A percentile compares a stretch with the other conserved stretches of the same genome.
phyloP scores from a whole-genome alignment of 768 basidiomycete genomes.

The Mycena sanguinolenta region DNA sequence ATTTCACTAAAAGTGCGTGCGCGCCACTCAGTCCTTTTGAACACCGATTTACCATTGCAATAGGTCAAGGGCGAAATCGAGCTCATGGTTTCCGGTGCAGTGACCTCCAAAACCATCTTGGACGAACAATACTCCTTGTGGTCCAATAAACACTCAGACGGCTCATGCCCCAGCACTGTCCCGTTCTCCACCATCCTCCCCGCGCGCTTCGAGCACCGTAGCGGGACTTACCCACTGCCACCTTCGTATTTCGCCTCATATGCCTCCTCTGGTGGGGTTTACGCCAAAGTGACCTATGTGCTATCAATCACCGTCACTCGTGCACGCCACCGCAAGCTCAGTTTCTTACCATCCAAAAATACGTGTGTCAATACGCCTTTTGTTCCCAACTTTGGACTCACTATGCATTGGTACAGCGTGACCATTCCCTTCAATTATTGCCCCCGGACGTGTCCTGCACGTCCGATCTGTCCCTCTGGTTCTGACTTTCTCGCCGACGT shows the following conservation, averaged over 20 bases:
- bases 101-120: conserved; percentile 48
- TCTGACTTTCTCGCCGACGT: conserved; percentile 19
- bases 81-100: conserved; percentile 49
- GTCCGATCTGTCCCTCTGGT: conserved; percentile 2
- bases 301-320: conserved; percentile 17
- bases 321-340: conserved; percentile 1
- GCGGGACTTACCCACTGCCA: conserved; percentile 54
- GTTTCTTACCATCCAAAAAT: background rate
- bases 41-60: background rate
- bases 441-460: conserved; percentile 9
- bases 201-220: conserved; percentile 54
- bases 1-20: conserved; percentile 59
- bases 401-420: background rate
- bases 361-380: conserved; percentile 6
- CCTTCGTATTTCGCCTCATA: conserved; percentile 57
- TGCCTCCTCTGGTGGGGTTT: conserved; percentile 51
- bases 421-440: background rate
- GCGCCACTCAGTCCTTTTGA: background rate
- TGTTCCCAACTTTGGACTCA: background rate
- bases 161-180: conserved; percentile 46
- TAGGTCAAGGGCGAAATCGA: conserved; percentile 61
- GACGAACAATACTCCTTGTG: conserved; percentile 51
- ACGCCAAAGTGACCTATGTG: conserved; percentile 33
- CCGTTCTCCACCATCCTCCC: conserved; percentile 63
- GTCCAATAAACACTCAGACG: conserved; percentile 36